Evolutionary conservation across 2,329 filamentous ascomycete species (phyloP).

Genomic region (Xylariaceae sp.): DNA sequence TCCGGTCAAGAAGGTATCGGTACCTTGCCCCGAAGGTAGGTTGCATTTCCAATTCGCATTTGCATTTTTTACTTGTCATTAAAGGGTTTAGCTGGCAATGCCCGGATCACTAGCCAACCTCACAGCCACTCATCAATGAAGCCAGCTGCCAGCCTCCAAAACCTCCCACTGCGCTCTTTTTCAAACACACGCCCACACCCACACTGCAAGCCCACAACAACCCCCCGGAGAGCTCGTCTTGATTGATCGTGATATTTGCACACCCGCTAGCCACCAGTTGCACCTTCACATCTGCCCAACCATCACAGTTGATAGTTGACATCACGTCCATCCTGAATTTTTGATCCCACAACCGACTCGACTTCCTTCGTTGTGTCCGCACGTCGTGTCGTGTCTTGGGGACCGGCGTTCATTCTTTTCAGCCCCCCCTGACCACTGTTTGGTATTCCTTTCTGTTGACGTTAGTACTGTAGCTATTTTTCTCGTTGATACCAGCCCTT

Average conservation of each 20-base stretch:
- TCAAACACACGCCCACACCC: slow-evolving; percentile 29
- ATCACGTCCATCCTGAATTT: slow-evolving; percentile 31
- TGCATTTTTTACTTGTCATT: slow-evolving; percentile 2
- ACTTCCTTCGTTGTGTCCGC: slow-evolving; percentile 20
- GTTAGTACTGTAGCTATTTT: slow-evolving; percentile 20
- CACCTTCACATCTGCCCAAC: slow-evolving; percentile 29
- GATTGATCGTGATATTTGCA: slow-evolving; percentile 34
- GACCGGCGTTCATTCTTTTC: slow-evolving; percentile 24
- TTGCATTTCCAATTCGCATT: too few species aligned
- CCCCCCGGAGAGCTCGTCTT: slow-evolving; percentile 24
- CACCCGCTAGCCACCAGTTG: slow-evolving; percentile 28
- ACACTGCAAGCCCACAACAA: slow-evolving; percentile 29
- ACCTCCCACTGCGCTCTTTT: slow-evolving; percentile 28
- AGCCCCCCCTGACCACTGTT: slow-evolving; percentile 10
- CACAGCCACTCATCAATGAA: slow-evolving; percentile 10
- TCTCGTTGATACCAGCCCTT: not conserved
- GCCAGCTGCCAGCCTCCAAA: slow-evolving; percentile 4
- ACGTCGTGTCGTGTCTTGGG: slow-evolving; percentile 13
- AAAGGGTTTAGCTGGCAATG: slow-evolving; percentile 12
- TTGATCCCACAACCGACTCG: slow-evolving; percentile 25
- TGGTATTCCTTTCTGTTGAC: slow-evolving; percentile 8
- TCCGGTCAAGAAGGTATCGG: not conserved
- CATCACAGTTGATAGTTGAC: slow-evolving; percentile 30
- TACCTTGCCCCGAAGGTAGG: too few species aligned
- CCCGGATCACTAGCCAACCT: slow-evolving; percentile 6